Percentiles rank a stretch among this genome's conserved stretches.
Evolutionary conservation across 2,329 filamentous ascomycete species (phyloP).

Genomic region (Podosphaera fusca): DNA sequence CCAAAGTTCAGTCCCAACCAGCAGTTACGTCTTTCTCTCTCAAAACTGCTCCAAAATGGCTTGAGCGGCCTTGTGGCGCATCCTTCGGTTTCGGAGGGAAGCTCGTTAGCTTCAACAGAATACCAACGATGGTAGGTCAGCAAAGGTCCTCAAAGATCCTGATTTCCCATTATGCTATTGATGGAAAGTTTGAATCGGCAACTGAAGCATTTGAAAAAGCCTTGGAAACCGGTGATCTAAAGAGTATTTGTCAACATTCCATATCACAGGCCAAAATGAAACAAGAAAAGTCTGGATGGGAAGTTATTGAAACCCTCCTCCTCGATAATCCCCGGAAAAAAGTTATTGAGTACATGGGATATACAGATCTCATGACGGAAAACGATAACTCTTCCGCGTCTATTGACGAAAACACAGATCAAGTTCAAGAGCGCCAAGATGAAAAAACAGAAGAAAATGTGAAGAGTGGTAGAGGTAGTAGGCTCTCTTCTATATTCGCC

Average conservation of each 20-base stretch:
- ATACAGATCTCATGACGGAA: slow-evolving; percentile 28
- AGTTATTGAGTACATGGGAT: slow-evolving; percentile 77
- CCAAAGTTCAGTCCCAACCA: slow-evolving; percentile 74
- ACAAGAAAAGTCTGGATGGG: slow-evolving; percentile 90
- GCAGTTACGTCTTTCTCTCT: slow-evolving; percentile 79
- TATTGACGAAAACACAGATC: slow-evolving; percentile 15
- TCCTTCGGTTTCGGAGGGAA: slow-evolving; percentile 94
- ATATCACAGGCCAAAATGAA: slow-evolving; percentile 55
- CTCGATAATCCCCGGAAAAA: slow-evolving; percentile 66
- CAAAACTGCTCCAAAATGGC: slow-evolving; percentile 69
- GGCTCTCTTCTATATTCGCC: slow-evolving; percentile 58
- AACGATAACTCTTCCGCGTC: slow-evolving; percentile 25
- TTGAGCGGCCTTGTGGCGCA: slow-evolving; percentile 61
- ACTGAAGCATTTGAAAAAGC: slow-evolving; percentile 74
- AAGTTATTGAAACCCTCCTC: slow-evolving; percentile 72
- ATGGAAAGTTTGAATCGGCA: slow-evolving; percentile 61
- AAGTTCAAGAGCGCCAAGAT: slow-evolving; percentile 23
- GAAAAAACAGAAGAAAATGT: slow-evolving; percentile 15
- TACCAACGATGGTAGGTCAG: slow-evolving; percentile 35
- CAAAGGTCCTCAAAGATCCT: slow-evolving; percentile 50
- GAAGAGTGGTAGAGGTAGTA: slow-evolving; percentile 32
- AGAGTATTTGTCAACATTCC: slow-evolving; percentile 57
- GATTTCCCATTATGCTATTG: slow-evolving; percentile 74
- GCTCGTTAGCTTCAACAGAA: slow-evolving; percentile 49
- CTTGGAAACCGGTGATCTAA: slow-evolving; percentile 54